Conservation (phyloP, 2,329 filamentous ascomycete species). For the Coniochaeta sp. region DNA sequence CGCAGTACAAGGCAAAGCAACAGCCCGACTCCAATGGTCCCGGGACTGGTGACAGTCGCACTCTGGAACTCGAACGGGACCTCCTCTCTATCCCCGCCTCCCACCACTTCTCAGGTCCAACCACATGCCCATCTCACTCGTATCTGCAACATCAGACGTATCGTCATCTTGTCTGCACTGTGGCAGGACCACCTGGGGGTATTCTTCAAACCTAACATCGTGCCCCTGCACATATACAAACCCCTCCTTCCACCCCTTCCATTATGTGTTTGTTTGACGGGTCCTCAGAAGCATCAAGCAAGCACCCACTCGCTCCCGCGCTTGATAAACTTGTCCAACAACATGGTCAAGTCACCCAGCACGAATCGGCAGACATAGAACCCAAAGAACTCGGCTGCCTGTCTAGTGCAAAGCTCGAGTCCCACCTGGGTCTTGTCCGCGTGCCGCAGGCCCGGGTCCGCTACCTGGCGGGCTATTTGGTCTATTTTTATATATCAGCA, state of each 20-base stretch:
- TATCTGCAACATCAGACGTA: no score
- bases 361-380: conserved; percentile 96
- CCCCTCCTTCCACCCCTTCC: background rate
- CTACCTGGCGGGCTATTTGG: conserved; percentile 92
- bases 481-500: conserved; percentile 47
- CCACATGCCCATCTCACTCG: no score
- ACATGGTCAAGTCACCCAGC: conserved; percentile 71
- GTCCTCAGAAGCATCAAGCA: conserved; percentile 13
- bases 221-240: no score
- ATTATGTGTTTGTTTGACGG: background rate
- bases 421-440: conserved; percentile 93
- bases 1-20: no score
- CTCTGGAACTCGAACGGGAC: no score
- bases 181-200: background rate
- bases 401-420: conserved; percentile 83
- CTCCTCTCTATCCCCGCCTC: no score
- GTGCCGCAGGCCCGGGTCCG: conserved; percentile 86
- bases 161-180: background rate
- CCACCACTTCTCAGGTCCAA: no score
- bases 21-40: no score
- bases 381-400: conserved; percentile 94
- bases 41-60: no score
- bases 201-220: no score
- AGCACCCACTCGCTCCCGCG: conserved; percentile 90
- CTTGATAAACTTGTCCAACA: conserved; percentile 97